Conservation (phyloP, 768 basidiomycete genomes). For the Termitomyces sp. region DNA sequence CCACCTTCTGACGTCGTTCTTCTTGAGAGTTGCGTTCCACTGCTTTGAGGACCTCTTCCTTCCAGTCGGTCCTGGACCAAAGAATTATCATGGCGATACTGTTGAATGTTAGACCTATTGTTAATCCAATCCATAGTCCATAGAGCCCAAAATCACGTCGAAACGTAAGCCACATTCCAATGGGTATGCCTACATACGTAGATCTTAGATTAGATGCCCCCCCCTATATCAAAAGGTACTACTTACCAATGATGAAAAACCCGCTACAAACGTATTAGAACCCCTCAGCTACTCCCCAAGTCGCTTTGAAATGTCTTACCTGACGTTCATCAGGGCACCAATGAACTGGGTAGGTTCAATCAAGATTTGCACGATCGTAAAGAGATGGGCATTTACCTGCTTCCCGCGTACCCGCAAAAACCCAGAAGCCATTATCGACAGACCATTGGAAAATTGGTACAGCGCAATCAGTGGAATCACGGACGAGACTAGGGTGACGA, state of each 20-base stretch:
- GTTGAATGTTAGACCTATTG: not conserved
- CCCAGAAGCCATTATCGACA: slow-evolving; percentile 60
- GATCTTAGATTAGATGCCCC: not conserved
- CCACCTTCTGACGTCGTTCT: not conserved
- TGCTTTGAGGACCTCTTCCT: slow-evolving; percentile 7
- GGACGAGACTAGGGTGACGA: slow-evolving; percentile 54
- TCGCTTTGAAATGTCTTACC: slow-evolving; percentile 26
- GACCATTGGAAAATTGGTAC: slow-evolving; percentile 82
- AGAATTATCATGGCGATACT: not conserved
- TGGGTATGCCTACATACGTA: not conserved
- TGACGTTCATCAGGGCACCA: slow-evolving; percentile 75
- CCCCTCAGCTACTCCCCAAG: not conserved
- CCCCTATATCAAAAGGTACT: not conserved
- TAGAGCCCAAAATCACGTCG: not conserved
- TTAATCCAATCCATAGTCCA: slow-evolving; percentile 10
- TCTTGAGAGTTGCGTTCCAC: slow-evolving; percentile 1
- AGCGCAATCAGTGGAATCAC: slow-evolving; percentile 72
- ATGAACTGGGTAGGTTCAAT: slow-evolving; percentile 36
- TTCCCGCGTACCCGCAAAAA: slow-evolving; percentile 81
- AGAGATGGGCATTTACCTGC: slow-evolving; percentile 37
- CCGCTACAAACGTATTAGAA: not conserved
- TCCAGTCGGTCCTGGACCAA: slow-evolving; percentile 9
- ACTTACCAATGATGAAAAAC: not conserved
- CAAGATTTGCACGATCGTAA: not conserved
- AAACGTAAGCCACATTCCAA: slow-evolving; percentile 3